Conservation (phyloP, 805 yeast genomes). For the Starmerella bombi region DNA sequence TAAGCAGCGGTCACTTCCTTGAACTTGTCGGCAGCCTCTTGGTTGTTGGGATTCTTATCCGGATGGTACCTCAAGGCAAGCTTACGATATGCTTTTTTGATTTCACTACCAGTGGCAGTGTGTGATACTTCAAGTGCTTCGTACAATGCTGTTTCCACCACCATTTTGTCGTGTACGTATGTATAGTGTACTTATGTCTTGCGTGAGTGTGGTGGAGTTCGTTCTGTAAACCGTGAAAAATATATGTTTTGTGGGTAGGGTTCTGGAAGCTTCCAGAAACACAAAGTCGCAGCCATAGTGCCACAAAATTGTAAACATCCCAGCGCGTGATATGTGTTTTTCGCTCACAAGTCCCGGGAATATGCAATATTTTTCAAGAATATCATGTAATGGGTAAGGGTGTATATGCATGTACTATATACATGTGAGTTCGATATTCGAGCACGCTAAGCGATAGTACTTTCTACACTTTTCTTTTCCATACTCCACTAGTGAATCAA, state of each 20-base stretch:
- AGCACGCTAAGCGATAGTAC: no score
- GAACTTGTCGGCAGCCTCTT: conserved; percentile 90
- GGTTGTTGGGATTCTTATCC: conserved; percentile 54
- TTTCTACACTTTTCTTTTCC: no score
- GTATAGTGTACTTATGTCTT: neutral
- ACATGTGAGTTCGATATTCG: no score
- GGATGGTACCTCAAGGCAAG: conserved; percentile 72
- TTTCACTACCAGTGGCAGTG: conserved; percentile 42
- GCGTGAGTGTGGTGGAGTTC: neutral
- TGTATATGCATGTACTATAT: no score
- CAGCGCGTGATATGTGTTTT: no score
- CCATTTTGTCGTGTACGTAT: no score
- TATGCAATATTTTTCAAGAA: no score
- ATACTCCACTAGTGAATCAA: no score
- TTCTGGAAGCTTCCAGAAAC: conserved; percentile 6
- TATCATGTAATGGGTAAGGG: no score
- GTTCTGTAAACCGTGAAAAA: neutral
- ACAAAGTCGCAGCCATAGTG: no score
- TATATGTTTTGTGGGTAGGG: neutral
- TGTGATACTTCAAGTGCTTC: conserved; percentile 44
- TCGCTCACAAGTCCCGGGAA: no score
- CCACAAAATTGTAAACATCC: no score
- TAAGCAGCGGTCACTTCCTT: conserved; percentile 83
- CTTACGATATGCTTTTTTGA: conserved; percentile 68
- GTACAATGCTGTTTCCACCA: conserved; percentile 52